Evolutionary conservation across 176 grass and related monocot species (phyloP), one percentile per base, ranked within the genome.

Genomic region (Phoenix roebelenii): DNA sequence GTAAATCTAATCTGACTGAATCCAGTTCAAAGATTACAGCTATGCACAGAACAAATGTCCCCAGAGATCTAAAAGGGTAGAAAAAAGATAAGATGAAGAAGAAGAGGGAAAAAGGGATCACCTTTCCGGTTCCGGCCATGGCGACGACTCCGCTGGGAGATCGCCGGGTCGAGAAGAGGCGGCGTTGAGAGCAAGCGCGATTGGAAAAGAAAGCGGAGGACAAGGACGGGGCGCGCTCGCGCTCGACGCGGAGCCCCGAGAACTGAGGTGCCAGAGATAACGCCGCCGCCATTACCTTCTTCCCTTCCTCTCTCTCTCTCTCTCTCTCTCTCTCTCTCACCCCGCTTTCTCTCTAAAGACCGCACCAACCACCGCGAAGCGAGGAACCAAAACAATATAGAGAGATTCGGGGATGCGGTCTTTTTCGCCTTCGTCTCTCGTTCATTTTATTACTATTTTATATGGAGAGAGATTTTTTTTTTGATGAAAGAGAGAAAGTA

Each of bases 41-140:
- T 15, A 24, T 50, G 23, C n/a, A 10, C 19, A 50, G 18, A 23
- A 15, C 2, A 7, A 19, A 18, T 49, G 5, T 5, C 19, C 7
- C 15, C 54, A 54, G 0, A 52, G 49, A 4, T 22, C 5, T 49
- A 48, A 3, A 19, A 23, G 20, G 23, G 10, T 5, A 16, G 2
- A 4, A 84, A 92, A 23, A 66, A 68, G 59, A 71, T 7, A 30
- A 23, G 4, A 0, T 17, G 10, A 39, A 44, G 35, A 44, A 44
- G 57, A 18, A 76, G 3, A 68, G 51, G 29, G 30, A 15, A 5
- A 51, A 67, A 51, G 28, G 19, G 51, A 2, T 16, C 35, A 98
- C 93, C 93, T 92, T 98, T 24, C 93, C 93, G 66, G 93, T 88
- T 88, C 93, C 87, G 50, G 93, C 93, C 93, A 98, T 98, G 81